Percentiles rank a stretch among this genome's conserved stretches.
These are phyloP conservation scores for Hibiscus trionum DNA, from an alignment of 345 rosid species.

Conservation along the genomic window DNA sequence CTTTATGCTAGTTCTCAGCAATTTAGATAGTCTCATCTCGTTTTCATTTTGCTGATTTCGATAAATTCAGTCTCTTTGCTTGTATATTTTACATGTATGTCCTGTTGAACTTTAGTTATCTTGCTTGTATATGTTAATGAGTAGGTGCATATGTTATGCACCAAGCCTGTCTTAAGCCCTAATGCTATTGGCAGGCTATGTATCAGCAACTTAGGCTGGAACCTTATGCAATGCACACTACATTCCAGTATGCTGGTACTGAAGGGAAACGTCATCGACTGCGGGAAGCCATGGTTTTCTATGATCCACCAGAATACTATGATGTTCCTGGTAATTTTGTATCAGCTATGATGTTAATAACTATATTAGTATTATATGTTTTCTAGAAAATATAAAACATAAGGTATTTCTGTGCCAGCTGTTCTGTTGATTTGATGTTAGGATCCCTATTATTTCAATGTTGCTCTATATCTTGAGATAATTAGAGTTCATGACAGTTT, in stretches of 20 bases:
- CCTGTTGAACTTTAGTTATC: not conserved
- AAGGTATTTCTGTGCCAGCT: slow-evolving; percentile 35
- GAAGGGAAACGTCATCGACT: slow-evolving; percentile 96
- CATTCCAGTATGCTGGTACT: slow-evolving; percentile 93
- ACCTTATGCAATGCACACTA: slow-evolving; percentile 93
- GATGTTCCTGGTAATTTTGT: slow-evolving; percentile 59
- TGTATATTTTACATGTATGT: not conserved
- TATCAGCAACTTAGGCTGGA: slow-evolving; percentile 80
- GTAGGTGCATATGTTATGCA: not conserved
- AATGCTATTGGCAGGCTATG: slow-evolving; percentile 53
- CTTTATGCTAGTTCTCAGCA: not conserved
- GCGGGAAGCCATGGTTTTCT: slow-evolving; percentile 83
- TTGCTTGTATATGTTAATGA: slow-evolving; percentile 4
- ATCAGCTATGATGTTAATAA: not conserved
- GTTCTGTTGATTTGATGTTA: not conserved
- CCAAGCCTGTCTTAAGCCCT: slow-evolving; percentile 6
- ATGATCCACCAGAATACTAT: slow-evolving; percentile 86
- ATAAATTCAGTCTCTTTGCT: not conserved
- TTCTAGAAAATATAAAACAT: slow-evolving; percentile 38
- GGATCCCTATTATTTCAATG: not conserved
- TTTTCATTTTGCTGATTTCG: not conserved
- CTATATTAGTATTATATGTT: not conserved
- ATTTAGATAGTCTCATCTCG: not conserved
- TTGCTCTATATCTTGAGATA: not conserved
- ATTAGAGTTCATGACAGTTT: not conserved